Evolutionary conservation across 331 rosid genomes (phyloP), one percentile per base, ranked within the genome.

Genomic region (Erythrophleum ivorense): DNA sequence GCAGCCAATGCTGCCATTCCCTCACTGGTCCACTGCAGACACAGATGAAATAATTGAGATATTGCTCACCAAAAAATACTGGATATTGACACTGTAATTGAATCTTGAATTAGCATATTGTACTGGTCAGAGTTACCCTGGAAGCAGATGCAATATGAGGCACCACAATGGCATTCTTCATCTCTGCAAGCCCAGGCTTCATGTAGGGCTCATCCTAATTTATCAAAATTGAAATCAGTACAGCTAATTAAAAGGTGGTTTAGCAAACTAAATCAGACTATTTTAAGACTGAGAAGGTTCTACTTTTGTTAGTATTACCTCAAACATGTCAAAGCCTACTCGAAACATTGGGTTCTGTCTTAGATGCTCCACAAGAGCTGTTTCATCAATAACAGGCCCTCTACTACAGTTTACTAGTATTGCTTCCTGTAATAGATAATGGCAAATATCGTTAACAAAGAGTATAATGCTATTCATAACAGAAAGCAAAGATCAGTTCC

Each of bases 131-230:
- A 77, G 24, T 34, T 90, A 95, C 99, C 99, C 94, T 96, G 73
- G 99, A 96, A 83, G 99, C 99, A 74, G 98, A 96, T 62, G 98
- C 99, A 81, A 96, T 96, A 84, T 96, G 99, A 54, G 99, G 99
- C 38, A 96, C 99, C 70, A 96, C 91, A 79, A 96, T 75, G 34
- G 97, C 99, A 84, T 96, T 96, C 92, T 96, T 96, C 95, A 90
- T 54, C 76, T 96, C 97, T 13, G 95, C 91, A 53, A 96, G 99
- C 78, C 99, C 93, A 1, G 98, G 99, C 73, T 96, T 96, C 99
- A 96, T 92, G 92, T 78, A 77, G 70, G 99, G 99, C 50, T 96
- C 98, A 5, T 96, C 99, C 99, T 96, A 81, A 83, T n/a, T n/a
- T 24, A 24, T 0, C 29, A 24, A 24, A 24, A 24, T 24, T 24